Evolutionary conservation across 805 yeast genomes (phyloP), one percentile per base, ranked within the genome.

Genomic region (Saccharomycopsis sp.): DNA sequence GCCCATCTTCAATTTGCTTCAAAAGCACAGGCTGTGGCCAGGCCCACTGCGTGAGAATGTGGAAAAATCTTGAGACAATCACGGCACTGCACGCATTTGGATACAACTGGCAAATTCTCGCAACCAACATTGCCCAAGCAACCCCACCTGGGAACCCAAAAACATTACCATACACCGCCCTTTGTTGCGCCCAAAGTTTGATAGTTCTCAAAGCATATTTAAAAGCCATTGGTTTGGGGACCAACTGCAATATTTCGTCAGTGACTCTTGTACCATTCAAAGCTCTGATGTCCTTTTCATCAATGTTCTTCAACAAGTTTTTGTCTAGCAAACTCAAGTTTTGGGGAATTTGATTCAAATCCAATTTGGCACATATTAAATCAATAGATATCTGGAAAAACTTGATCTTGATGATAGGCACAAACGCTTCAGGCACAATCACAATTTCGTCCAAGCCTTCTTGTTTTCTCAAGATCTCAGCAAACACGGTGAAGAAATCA

Each of bases 61-160:
- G 74, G 62, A 92, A 92, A 57, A 92, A 92, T 56, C 87, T 83
- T 45, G 80, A 76, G n/a, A 92, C 79, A 39, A 92, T 81, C 2
- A 83, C 86, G 0, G 97, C 85, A 47, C 96, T 80, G 9, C 87
- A 94, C 0, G 97, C 94, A 60, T 89, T 89, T 7, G 98, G 98
- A 57, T 89, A 92, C 38, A 92, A 63, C 59, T 92, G 98, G 60
- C 98, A 92, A 21, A 92, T 86, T 53, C 98, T 71, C 1, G 97
- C 98, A n/a, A 88, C 96, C 30, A 92, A 61, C 96, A 92, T 92
- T 1, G 98, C 98, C 98, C 98, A 92, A 1, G 98, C 98, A 36
- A 92, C 98, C 60, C 98, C 98, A 54, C 98, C 98, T 1, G 97
- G 98, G 61, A 89, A 92, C 0, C 98, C 98, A 70, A 81, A 85